Conservation (phyloP, 108 stramenopile species). For the Pseudonitzschia multistriata region DNA sequence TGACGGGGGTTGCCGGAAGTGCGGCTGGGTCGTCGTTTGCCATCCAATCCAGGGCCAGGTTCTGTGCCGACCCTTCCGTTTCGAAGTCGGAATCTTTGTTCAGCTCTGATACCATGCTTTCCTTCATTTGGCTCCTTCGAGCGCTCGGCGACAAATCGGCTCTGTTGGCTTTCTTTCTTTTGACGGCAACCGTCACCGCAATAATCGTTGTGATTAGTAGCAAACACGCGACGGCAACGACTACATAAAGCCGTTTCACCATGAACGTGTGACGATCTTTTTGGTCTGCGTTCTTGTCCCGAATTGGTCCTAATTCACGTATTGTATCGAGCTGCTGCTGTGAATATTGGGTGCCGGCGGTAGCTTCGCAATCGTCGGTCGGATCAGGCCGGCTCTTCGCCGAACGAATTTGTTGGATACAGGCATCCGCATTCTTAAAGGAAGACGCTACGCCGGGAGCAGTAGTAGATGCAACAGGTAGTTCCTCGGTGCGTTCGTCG, state of each 20-base stretch:
- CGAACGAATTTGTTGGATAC: too few species aligned
- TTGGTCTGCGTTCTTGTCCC: not conserved
- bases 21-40: not conserved
- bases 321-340: conserved; percentile 6
- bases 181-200: not conserved
- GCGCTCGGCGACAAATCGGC: not conserved
- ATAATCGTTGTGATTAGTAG: not conserved
- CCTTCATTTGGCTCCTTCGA: not conserved
- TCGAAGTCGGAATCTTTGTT: not conserved
- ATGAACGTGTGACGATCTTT: not conserved
- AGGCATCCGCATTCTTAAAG: too few species aligned
- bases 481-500: not conserved
- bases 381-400: too few species aligned
- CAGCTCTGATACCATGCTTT: not conserved
- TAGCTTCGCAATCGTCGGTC: too few species aligned
- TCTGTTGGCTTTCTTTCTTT: not conserved
- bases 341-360: too few species aligned
- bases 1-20: not conserved
- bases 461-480: too few species aligned
- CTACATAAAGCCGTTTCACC: not conserved
- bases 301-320: not conserved
- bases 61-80: not conserved
- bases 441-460: too few species aligned
- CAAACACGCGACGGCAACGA: not conserved
- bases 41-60: not conserved